These are phyloP conservation scores for Vitis rupestris DNA, from an alignment of 164 flowering plant species.

Conservation along the genomic window DNA sequence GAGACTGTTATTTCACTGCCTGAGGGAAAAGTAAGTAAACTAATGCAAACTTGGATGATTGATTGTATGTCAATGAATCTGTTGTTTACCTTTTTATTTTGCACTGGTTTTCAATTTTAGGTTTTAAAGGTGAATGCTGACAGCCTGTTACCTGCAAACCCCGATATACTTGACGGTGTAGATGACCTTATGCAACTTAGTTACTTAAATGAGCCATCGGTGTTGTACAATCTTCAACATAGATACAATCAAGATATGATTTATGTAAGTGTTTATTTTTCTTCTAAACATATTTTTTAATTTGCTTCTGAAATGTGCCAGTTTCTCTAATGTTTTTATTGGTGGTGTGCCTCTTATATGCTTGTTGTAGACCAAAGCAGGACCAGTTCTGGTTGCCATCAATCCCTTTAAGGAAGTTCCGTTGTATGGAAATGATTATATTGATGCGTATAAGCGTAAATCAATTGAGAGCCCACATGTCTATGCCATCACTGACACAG, in stretches of 20 bases:
- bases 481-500: conserved; percentile 94
- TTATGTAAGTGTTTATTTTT: conserved; percentile 60
- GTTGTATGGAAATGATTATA: conserved; percentile 77
- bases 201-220: conserved; percentile 95
- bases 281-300: not conserved
- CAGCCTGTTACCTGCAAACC: conserved; percentile 77
- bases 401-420: conserved; percentile 92
- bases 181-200: conserved; percentile 99
- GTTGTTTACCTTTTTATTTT: not conserved
- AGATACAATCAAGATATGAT: conserved; percentile 86
- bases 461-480: conserved; percentile 85
- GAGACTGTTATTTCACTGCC: conserved; percentile 63
- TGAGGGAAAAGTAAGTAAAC: conserved; percentile 76
- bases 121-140: conserved; percentile 68
- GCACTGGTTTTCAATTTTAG: conserved; percentile 31
- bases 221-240: conserved; percentile 84
- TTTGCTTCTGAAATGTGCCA: not conserved
- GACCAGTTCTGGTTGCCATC: conserved; percentile 94
- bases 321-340: conserved; percentile 12
- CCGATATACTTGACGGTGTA: conserved; percentile 98
- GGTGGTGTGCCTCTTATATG: conserved; percentile 12
- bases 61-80: not conserved
- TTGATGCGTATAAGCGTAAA: conserved; percentile 84
- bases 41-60: not conserved
- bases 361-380: conserved; percentile 86